phyloP scores from a whole-genome alignment of 2,329 filamentous ascomycete genomes.

The Ampelomyces quisqualis region DNA sequence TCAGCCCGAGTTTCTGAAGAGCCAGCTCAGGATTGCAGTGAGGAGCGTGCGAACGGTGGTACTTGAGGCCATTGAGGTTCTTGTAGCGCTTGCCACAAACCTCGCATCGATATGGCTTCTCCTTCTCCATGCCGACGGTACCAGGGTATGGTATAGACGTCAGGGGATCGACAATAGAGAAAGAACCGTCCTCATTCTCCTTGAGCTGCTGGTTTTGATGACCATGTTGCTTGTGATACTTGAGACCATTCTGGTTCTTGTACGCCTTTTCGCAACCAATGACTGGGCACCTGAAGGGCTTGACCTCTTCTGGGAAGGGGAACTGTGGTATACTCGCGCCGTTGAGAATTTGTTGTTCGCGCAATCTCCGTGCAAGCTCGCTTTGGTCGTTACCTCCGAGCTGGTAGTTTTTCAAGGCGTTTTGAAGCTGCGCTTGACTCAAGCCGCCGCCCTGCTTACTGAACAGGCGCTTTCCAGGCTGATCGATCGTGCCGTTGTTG shows the following conservation, averaged over 20 bases:
- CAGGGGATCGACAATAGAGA: slow-evolving; percentile 96
- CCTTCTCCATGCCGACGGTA: slow-evolving; percentile 98
- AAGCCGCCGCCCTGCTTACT: slow-evolving; percentile 75
- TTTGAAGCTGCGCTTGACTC: slow-evolving; percentile 67
- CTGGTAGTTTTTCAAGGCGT: slow-evolving; percentile 73
- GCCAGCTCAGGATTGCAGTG: slow-evolving; percentile 84
- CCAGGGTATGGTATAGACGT: slow-evolving; percentile 93
- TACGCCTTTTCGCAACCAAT: slow-evolving; percentile 99
- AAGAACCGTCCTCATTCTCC: slow-evolving; percentile 94
- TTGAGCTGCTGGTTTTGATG: slow-evolving; percentile 96
- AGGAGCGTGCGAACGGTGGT: slow-evolving; percentile 72
- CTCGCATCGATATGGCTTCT: slow-evolving; percentile 97
- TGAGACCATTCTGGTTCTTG: slow-evolving; percentile 98
- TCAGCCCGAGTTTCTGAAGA: slow-evolving; percentile 47
- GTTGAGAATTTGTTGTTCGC: slow-evolving; percentile 64
- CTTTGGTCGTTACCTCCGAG: slow-evolving; percentile 65
- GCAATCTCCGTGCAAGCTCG: slow-evolving; percentile 67
- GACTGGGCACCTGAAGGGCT: slow-evolving; percentile 95
- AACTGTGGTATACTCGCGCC: slow-evolving; percentile 45
- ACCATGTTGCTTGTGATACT: slow-evolving; percentile 85
- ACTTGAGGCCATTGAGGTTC: slow-evolving; percentile 98
- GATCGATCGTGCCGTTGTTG: slow-evolving; percentile 66
- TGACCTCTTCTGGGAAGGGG: slow-evolving; percentile 75
- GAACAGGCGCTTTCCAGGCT: slow-evolving; percentile 90
- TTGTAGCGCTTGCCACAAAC: slow-evolving; percentile 98